These are phyloP conservation scores for Paramarasmius palmivorus DNA, from an alignment of 1,284 basidiomycete genomes.

Conservation along the genomic window DNA sequence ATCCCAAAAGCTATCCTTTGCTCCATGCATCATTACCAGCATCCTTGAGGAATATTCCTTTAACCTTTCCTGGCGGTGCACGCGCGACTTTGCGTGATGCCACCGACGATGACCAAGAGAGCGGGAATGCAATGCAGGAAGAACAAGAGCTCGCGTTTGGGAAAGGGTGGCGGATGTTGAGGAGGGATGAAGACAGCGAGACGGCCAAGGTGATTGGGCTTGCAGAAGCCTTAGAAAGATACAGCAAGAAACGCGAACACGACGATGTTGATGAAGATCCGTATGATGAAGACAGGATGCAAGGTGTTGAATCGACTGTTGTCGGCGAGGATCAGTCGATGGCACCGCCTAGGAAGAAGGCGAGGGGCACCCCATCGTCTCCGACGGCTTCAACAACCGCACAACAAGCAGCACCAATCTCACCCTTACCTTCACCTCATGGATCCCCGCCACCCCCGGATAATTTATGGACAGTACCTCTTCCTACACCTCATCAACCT, in stretches of 20 bases:
- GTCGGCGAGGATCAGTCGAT: conserved; percentile 51
- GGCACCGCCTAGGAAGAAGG: conserved; percentile 76
- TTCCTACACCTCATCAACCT: conserved; percentile 71
- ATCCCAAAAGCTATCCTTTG: conserved; percentile 76
- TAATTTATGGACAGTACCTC: conserved; percentile 54
- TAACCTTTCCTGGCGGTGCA: conserved; percentile 76
- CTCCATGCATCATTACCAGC: conserved; percentile 68
- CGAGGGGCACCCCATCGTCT: conserved; percentile 57
- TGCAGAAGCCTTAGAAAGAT: conserved; percentile 77
- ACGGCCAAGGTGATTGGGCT: conserved; percentile 43
- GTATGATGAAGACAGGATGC: conserved; percentile 67
- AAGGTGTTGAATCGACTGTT: conserved; percentile 65
- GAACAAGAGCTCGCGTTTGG: conserved; percentile 70
- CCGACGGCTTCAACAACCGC: conserved; percentile 44
- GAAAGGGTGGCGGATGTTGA: conserved; percentile 72
- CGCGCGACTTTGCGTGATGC: conserved; percentile 76
- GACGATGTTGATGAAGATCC: conserved; percentile 50
- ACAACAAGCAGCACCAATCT: conserved; percentile 65
- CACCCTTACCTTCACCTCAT: conserved; percentile 78
- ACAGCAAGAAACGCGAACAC: conserved; percentile 75
- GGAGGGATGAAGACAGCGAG: conserved; percentile 57
- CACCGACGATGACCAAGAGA: conserved; percentile 45
- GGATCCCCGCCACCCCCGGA: conserved; percentile 71
- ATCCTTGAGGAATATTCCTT: conserved; percentile 69
- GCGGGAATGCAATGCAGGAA: conserved; percentile 60